A percentile compares a stretch with the other conserved stretches of the same genome.
phyloP scores from a whole-genome alignment of 2,329 filamentous ascomycete genomes.

The Neofusicoccum umdonicola region DNA sequence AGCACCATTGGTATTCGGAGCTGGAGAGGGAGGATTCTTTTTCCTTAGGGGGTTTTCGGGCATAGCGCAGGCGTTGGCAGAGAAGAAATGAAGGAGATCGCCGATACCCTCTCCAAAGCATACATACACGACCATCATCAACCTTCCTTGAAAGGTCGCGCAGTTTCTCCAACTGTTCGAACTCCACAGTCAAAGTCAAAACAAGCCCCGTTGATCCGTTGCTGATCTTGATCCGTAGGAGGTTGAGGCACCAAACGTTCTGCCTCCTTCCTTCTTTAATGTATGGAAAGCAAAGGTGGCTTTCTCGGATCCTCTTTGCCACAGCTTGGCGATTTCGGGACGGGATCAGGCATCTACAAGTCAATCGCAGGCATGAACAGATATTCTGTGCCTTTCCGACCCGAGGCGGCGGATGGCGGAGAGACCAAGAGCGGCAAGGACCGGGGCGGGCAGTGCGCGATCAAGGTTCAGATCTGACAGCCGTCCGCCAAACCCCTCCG shows the following conservation, averaged over 20 bases:
- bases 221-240: neutral
- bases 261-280: neutral
- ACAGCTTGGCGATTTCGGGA: no score
- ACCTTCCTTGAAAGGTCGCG: neutral
- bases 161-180: neutral
- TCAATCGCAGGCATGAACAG: no score
- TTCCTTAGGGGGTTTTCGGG: neutral
- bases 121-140: neutral
- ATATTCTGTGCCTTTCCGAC: neutral
- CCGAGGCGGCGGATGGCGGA: neutral
- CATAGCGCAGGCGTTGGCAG: constrained; percentile 6
- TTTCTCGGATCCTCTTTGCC: no score
- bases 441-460: neutral
- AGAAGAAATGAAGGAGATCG: neutral
- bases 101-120: constrained; percentile 5
- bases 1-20: neutral
- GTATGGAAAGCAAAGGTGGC: no score
- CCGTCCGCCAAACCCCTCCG: neutral
- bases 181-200: neutral
- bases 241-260: neutral
- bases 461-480: neutral
- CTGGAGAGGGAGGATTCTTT: neutral
- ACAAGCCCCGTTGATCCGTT: neutral
- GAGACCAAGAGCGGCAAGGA: no score
- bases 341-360: no score